A percentile compares a stretch with the other conserved stretches of the same genome.
Evolutionary conservation across 768 basidiomycete species (phyloP).

Genomic region (Xanthoconium stramineum): DNA sequence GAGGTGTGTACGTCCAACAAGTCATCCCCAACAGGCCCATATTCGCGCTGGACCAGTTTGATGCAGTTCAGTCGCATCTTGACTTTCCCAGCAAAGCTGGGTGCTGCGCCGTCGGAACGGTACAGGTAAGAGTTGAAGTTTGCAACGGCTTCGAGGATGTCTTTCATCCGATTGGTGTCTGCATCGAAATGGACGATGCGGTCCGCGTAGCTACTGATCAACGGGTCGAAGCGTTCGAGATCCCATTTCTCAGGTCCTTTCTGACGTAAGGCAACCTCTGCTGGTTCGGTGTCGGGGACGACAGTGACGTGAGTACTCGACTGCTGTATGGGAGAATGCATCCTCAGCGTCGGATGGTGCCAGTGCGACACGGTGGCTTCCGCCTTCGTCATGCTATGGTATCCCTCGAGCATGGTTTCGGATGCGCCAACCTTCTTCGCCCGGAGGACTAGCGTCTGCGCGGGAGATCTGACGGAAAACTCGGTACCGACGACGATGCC

Average conservation of each 20-base stretch:
- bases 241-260: constrained; percentile 4
- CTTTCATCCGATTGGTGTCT: not conserved
- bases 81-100: constrained; percentile 12
- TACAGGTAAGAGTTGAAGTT: constrained; percentile 22
- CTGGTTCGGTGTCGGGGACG: constrained; percentile 8
- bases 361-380: constrained; percentile 12
- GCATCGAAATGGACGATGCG: constrained; percentile 2
- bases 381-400: not conserved
- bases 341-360: constrained; percentile 7
- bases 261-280: constrained; percentile 5
- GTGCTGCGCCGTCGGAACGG: constrained; percentile 8
- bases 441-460: constrained; percentile 5
- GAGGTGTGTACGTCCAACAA: constrained; percentile 1
- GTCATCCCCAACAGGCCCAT: constrained; percentile 9
- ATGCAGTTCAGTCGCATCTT: constrained; percentile 11
- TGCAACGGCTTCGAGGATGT: constrained; percentile 12
- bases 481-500: constrained; percentile 14
- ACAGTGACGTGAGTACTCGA: constrained; percentile 2
- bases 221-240: constrained; percentile 15
- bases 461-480: constrained; percentile 6
- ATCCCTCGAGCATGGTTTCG: constrained; percentile 11
- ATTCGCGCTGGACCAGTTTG: not conserved
- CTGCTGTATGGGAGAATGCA: constrained; percentile 1
- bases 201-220: constrained; percentile 9
- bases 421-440: constrained; percentile 15